Evolutionary conservation across 2,329 filamentous ascomycete species (phyloP).

Genomic region (Acrocalymma vagum): DNA sequence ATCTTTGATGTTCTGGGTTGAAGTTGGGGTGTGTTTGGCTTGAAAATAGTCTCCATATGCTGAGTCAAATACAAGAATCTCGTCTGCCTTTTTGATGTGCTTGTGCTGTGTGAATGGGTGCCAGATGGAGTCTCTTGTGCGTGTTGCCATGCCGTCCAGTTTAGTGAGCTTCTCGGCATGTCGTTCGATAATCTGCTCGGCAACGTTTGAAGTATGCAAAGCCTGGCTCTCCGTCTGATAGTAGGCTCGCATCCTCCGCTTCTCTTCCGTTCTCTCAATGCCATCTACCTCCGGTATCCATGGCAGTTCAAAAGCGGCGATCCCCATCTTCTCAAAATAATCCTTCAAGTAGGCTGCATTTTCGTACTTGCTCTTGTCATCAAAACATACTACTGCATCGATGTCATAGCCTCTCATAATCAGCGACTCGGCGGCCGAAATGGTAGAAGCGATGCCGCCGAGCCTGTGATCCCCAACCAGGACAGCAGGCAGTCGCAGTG

Average conservation of each 20-base stretch:
- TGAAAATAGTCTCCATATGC: constrained; percentile 83
- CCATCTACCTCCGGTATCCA: constrained; percentile 63
- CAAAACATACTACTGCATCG: constrained; percentile 73
- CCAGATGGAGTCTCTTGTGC: constrained; percentile 72
- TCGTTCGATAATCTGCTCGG: constrained; percentile 60
- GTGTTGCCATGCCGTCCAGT: constrained; percentile 67
- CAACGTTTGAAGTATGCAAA: constrained; percentile 53
- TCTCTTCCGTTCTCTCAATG: constrained; percentile 54
- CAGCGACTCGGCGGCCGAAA: constrained; percentile 82
- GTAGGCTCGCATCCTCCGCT: constrained; percentile 68
- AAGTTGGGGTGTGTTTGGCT: constrained; percentile 52
- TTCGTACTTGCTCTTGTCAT: constrained; percentile 68
- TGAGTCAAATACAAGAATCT: constrained; percentile 80
- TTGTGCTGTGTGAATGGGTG: constrained; percentile 88
- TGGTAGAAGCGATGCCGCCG: constrained; percentile 81
- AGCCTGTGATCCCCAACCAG: constrained; percentile 78
- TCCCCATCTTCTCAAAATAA: constrained; percentile 69
- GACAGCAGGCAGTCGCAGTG: constrained; percentile 75
- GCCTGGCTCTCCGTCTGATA: constrained; percentile 59
- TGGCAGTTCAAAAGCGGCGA: constrained; percentile 66
- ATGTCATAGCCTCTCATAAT: constrained; percentile 81
- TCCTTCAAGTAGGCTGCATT: constrained; percentile 73
- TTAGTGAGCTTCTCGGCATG: constrained; percentile 66
- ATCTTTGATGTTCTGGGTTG: constrained; percentile 12
- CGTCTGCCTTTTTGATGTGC: constrained; percentile 63